Evolutionary conservation across 371 early-diverging fungal species (phyloP).

Genomic region (Saksenaea vasiformis): DNA sequence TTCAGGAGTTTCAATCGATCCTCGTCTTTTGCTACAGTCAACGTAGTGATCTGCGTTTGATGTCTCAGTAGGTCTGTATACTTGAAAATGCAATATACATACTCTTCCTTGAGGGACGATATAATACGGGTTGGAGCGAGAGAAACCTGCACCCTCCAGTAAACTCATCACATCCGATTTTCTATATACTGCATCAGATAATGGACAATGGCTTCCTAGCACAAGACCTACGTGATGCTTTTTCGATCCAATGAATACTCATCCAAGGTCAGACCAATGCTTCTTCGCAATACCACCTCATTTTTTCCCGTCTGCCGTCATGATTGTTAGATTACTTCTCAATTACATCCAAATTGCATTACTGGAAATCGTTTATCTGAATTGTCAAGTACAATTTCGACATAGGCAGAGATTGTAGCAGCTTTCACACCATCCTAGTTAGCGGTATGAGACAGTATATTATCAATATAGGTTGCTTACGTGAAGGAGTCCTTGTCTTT

Average conservation of each 20-base stretch:
- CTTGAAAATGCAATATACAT: conserved; percentile 14
- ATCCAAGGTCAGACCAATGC: conserved; percentile 95
- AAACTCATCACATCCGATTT: conserved; percentile 93
- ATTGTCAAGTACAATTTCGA: conserved; percentile 99
- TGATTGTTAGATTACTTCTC: background rate
- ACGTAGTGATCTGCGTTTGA: conserved; percentile 73
- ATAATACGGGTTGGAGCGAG: conserved; percentile 98
- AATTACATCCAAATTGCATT: conserved; percentile 20
- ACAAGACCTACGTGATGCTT: conserved; percentile 65
- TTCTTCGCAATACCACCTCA: conserved; percentile 88
- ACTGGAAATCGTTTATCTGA: conserved; percentile 92
- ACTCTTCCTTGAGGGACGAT: conserved; percentile 99
- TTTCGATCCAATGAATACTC: conserved; percentile 97
- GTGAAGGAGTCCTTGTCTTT: conserved; percentile 92
- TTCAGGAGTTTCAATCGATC: conserved; percentile 94
- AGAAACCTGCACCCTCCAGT: conserved; percentile 97
- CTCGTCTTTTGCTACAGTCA: conserved; percentile 92
- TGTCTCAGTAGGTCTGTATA: background rate
- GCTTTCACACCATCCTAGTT: conserved; percentile 91
- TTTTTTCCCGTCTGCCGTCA: conserved; percentile 79
- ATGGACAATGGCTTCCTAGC: background rate
- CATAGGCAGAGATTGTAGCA: conserved; percentile 93
- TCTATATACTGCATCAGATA: conserved; percentile 37
- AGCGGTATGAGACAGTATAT: background rate
- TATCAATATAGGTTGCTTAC: conserved; percentile 44